Percentiles rank a stretch among this genome's conserved stretches.
Conservation (phyloP, 192 early-diverging fungal genomes). For the Podochytrium sp. region DNA sequence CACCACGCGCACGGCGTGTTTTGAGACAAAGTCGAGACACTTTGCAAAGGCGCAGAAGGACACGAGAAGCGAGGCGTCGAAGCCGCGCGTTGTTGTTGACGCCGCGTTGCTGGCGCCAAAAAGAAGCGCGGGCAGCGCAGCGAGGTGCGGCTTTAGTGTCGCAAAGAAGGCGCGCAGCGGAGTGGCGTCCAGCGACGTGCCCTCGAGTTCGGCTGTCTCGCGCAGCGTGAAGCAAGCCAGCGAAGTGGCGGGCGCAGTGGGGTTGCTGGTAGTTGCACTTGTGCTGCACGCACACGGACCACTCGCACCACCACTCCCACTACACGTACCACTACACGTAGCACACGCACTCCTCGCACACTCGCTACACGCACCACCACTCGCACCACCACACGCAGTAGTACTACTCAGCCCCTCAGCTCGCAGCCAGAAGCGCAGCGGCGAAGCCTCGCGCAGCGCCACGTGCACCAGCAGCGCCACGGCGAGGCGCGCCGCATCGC, state of each 20-base stretch:
- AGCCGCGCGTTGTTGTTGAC: neutral
- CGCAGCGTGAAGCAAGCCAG: neutral
- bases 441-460: neutral
- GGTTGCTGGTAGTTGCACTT: neutral
- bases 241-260: neutral
- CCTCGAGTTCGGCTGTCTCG: slow-evolving; percentile 11
- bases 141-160: neutral
- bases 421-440: neutral
- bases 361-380: neutral
- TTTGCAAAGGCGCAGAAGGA: slow-evolving; percentile 1
- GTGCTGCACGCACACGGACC: neutral
- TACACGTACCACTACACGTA: neutral
- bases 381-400: neutral
- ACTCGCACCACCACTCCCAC: neutral
- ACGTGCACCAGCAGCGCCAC: neutral
- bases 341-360: neutral
- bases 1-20: neutral
- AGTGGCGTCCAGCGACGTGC: slow-evolving; percentile 1
- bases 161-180: neutral
- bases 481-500: neutral
- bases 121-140: neutral
- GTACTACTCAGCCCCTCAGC: neutral
- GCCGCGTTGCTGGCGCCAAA: neutral
- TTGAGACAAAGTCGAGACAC: slow-evolving; percentile 2
- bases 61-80: neutral